Evolutionary conservation across 441 rosid genomes (phyloP).

Genomic region (Bocquillonia castaneifolia): DNA sequence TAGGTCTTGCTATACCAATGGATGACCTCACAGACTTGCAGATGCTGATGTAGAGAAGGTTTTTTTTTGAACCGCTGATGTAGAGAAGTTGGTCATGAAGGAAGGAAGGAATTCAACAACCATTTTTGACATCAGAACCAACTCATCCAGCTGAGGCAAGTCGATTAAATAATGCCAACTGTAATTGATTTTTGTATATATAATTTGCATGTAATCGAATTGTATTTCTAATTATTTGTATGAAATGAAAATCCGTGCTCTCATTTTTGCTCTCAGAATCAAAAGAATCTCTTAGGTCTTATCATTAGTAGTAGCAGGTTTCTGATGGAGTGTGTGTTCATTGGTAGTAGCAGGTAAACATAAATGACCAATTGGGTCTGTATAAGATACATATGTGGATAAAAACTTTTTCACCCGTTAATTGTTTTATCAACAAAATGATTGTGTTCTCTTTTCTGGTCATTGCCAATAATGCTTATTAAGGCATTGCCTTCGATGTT

Average conservation of each 20-base stretch:
- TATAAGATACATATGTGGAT: no score
- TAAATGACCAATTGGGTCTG: no score
- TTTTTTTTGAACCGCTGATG: slow-evolving; percentile 22
- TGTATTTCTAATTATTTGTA: not conserved
- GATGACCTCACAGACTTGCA: slow-evolving; percentile 65
- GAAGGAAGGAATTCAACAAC: not conserved
- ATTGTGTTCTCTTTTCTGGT: not conserved
- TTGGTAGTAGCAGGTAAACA: no score
- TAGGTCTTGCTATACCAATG: slow-evolving; percentile 87
- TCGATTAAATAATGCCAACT: not conserved
- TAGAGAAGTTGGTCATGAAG: no score
- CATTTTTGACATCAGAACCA: not conserved
- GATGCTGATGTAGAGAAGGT: slow-evolving; percentile 25
- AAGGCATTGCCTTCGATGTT: not conserved
- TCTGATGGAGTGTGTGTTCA: no score
- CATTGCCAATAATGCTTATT: not conserved
- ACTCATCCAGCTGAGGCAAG: not conserved
- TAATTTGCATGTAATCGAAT: slow-evolving; percentile 3
- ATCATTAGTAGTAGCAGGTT: not conserved
- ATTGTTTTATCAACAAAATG: no score
- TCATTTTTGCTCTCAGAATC: not conserved
- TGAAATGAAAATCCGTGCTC: not conserved
- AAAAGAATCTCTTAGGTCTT: not conserved
- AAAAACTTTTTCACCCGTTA: no score
- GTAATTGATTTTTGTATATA: slow-evolving; percentile 13